Evolutionary conservation across 768 basidiomycete species (phyloP).

Genomic region (Royoungia palumana): DNA sequence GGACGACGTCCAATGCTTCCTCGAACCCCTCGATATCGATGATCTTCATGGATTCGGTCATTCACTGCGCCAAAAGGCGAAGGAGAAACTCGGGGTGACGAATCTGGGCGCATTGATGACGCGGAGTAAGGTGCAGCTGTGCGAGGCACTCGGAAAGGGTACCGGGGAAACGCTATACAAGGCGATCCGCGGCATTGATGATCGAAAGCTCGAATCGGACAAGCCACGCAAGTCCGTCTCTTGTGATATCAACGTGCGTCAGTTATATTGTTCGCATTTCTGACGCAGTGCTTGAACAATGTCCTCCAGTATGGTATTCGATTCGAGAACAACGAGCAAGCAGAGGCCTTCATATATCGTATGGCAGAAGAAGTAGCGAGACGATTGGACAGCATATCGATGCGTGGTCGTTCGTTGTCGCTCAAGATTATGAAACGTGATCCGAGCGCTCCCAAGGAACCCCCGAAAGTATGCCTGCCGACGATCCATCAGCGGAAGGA

Average conservation of each 20-base stretch:
- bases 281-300: too few species aligned
- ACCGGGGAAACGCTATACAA: constrained; percentile 86
- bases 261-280: too few species aligned
- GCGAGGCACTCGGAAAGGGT: constrained; percentile 70
- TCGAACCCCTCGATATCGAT: constrained; percentile 69
- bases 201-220: constrained; percentile 73
- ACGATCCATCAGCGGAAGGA: not conserved
- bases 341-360: constrained; percentile 70
- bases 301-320: constrained; percentile 84
- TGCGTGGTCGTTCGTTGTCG: constrained; percentile 73
- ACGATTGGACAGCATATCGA: constrained; percentile 62
- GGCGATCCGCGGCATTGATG: constrained; percentile 80
- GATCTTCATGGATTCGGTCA: constrained; percentile 87
- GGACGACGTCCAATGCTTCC: constrained; percentile 48
- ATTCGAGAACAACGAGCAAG: constrained; percentile 79
- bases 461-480: constrained; percentile 67
- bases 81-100: constrained; percentile 71
- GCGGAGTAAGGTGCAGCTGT: constrained; percentile 62
- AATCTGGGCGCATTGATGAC: constrained; percentile 65
- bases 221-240: constrained; percentile 89
- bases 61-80: constrained; percentile 71
- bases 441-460: constrained; percentile 80
- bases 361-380: constrained; percentile 76
- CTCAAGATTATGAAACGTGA: constrained; percentile 89
- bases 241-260: constrained; percentile 89